Conservation (phyloP, 2,329 filamentous ascomycete species). For the Lojkania enalia region DNA sequence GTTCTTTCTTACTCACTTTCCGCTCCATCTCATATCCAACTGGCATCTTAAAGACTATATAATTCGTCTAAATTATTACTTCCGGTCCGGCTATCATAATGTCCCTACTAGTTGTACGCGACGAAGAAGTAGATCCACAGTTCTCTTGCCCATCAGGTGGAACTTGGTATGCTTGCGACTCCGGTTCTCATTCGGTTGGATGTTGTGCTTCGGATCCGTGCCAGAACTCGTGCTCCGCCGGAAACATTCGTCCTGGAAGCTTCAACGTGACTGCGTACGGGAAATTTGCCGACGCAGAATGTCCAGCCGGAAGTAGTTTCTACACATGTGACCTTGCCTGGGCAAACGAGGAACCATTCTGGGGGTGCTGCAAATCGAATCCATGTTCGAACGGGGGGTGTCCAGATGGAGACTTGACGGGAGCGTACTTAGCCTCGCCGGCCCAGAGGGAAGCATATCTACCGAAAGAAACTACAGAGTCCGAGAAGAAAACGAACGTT, state of each 20-base stretch:
- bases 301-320: conserved; percentile 34
- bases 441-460: background rate
- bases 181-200: conserved; percentile 42
- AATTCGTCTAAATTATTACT: too few relatives aligned
- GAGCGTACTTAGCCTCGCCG: conserved; percentile 23
- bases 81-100: too few relatives aligned
- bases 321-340: conserved; percentile 39
- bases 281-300: conserved; percentile 39
- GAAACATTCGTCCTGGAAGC: conserved; percentile 34
- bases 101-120: too few relatives aligned
- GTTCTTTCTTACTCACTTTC: too few relatives aligned
- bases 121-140: too few relatives aligned
- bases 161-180: conserved; percentile 1
- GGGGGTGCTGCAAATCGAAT: conserved; percentile 46
- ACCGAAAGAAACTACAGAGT: background rate
- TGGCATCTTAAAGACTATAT: too few relatives aligned
- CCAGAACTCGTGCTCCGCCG: conserved; percentile 40
- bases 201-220: conserved; percentile 47
- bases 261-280: conserved; percentile 40
- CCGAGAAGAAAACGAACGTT: background rate
- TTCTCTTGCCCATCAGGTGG: background rate
- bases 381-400: conserved; percentile 42
- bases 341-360: conserved; percentile 31
- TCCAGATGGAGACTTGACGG: conserved; percentile 27
- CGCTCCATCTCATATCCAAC: too few relatives aligned